Evolutionary conservation across 2,329 filamentous ascomycete genomes (phyloP).

Genomic region (Colletotrichum cuscutae): DNA sequence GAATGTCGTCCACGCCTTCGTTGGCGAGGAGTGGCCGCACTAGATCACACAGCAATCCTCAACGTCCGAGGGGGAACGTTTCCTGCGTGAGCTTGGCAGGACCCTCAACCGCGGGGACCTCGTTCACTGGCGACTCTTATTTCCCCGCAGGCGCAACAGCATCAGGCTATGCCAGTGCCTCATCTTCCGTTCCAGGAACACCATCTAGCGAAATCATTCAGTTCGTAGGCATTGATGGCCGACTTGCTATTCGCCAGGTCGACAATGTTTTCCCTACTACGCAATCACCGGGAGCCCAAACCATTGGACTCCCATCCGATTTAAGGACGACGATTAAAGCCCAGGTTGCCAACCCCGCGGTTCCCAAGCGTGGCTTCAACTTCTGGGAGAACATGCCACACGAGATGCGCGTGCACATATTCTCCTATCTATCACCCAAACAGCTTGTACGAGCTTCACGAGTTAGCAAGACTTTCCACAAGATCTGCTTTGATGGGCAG

Average conservation of each 20-base stretch:
- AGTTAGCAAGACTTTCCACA: constrained; percentile 82
- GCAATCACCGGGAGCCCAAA: constrained; percentile 48
- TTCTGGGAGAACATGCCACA: constrained; percentile 86
- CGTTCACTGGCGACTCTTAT: constrained; percentile 42
- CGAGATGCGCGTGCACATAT: constrained; percentile 83
- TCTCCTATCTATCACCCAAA: constrained; percentile 80
- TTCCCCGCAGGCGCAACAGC: constrained; percentile 41
- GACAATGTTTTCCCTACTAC: constrained; percentile 55
- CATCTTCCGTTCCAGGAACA: constrained; percentile 51
- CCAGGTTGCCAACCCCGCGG: constrained; percentile 29
- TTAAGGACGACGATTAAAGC: constrained; percentile 43
- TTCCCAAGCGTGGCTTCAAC: constrained; percentile 53
- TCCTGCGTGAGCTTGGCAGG: constrained; percentile 66
- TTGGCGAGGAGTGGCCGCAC: constrained; percentile 72
- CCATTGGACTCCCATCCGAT: constrained; percentile 72
- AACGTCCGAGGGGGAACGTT: constrained; percentile 63
- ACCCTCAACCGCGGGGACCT: constrained; percentile 43
- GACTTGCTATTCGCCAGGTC: constrained; percentile 65
- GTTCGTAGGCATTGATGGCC: constrained; percentile 56
- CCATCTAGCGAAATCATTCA: constrained; percentile 52
- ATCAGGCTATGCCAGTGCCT: constrained; percentile 43
- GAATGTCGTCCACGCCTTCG: constrained; percentile 84
- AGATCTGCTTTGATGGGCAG: constrained; percentile 93
- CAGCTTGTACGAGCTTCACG: constrained; percentile 83
- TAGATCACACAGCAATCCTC: constrained; percentile 75